Evolutionary conservation across 1,139 yeast genomes (phyloP).

Genomic region (Chernovozyma aurita): DNA sequence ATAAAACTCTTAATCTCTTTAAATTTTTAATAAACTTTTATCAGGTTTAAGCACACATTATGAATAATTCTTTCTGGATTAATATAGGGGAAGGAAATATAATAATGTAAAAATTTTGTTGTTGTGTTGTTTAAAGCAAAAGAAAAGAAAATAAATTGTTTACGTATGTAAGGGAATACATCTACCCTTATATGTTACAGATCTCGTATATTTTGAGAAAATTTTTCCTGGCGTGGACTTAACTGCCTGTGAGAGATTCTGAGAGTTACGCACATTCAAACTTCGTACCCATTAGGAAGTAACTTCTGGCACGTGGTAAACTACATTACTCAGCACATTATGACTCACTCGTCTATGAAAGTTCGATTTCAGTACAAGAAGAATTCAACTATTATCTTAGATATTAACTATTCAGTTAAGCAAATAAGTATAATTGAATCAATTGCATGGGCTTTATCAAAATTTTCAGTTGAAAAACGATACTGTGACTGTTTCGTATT

Average conservation of each 20-base stretch:
- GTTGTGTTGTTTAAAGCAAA: conserved; percentile 11
- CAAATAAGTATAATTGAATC: too few species aligned
- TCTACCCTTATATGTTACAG: conserved; percentile 2
- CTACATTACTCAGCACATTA: conserved; percentile 4
- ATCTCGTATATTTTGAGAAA: conserved; percentile 1
- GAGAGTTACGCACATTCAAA: conserved; percentile 1
- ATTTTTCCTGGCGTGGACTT: conserved; percentile 4
- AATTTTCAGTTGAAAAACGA: not conserved
- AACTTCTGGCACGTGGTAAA: not conserved
- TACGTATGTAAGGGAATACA: conserved; percentile 1
- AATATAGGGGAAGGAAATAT: conserved; percentile 11
- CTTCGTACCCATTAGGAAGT: not conserved
- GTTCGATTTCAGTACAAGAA: too few species aligned
- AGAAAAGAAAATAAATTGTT: conserved; percentile 4
- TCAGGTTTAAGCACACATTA: conserved; percentile 35
- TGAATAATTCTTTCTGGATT: conserved; percentile 9
- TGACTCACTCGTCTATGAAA: conserved; percentile 5
- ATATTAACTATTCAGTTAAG: too few species aligned
- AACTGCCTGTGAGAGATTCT: not conserved
- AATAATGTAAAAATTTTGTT: conserved; percentile 12
- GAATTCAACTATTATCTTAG: too few species aligned
- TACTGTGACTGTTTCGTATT: not conserved
- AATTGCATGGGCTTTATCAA: not conserved
- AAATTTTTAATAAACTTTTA: conserved; percentile 7
- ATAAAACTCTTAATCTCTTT: conserved; percentile 9